These are phyloP conservation scores for Prunus dulcis DNA, from an alignment of 306 rosid genomes.

Conservation along the genomic window DNA sequence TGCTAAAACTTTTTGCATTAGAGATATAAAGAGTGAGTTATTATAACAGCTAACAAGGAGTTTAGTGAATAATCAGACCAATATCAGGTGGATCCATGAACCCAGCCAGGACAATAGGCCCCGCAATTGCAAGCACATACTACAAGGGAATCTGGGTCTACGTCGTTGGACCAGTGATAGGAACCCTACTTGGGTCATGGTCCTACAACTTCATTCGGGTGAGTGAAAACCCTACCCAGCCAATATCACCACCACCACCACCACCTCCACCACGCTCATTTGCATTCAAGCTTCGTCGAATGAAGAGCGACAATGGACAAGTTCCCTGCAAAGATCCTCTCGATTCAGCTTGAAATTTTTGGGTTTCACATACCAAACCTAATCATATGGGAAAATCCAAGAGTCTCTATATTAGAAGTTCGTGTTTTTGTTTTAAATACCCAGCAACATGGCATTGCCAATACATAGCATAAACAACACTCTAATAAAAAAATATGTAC, in stretches of 20 bases:
- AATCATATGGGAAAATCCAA: not conserved
- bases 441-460: too few species aligned
- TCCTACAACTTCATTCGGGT: constrained; percentile 51
- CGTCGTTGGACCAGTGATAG: constrained; percentile 56
- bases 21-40: not conserved
- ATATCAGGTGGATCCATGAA: constrained; percentile 92
- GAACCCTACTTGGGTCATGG: constrained; percentile 68
- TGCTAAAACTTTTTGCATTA: too few species aligned
- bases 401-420: not conserved
- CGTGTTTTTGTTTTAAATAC: not conserved
- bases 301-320: constrained; percentile 17
- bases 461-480: too few species aligned
- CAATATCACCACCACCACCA: not conserved
- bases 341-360: constrained; percentile 21
- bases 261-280: constrained; percentile 10
- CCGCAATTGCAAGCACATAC: constrained; percentile 61
- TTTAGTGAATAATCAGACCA: constrained; percentile 44
- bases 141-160: constrained; percentile 74
- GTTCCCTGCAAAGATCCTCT: not conserved
- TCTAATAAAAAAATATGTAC: too few species aligned
- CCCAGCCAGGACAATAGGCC: constrained; percentile 83
- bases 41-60: not conserved
- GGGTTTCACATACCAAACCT: not conserved
- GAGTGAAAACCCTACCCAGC: constrained; percentile 25
- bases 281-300: constrained; percentile 31